Conservation (phyloP, 2,329 filamentous ascomycete genomes). For the Botrytis byssoidea region DNA sequence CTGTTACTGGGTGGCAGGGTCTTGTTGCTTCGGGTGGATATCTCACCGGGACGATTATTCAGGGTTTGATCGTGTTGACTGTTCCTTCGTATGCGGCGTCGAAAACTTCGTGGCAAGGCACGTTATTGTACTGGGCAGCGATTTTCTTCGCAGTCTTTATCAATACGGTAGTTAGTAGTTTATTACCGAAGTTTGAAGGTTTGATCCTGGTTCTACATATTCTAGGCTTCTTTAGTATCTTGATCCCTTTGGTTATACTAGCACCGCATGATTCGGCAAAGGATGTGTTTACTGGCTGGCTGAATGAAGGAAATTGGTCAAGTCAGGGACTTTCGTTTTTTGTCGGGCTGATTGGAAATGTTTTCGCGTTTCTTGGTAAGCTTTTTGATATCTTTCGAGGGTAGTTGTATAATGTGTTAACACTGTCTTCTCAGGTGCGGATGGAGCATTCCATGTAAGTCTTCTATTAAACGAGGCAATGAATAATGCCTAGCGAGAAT, state of each 20-base stretch:
- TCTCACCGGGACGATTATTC: slow-evolving; percentile 7
- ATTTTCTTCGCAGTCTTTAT: slow-evolving; percentile 38
- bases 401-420: not conserved
- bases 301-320: slow-evolving; percentile 36
- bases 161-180: slow-evolving; percentile 43
- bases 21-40: slow-evolving; percentile 7
- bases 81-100: not conserved
- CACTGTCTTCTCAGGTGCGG: slow-evolving; percentile 1
- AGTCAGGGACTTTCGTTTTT: slow-evolving; percentile 39
- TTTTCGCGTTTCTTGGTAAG: slow-evolving; percentile 24
- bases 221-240: slow-evolving; percentile 45
- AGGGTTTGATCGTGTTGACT: slow-evolving; percentile 9
- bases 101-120: slow-evolving; percentile 10
- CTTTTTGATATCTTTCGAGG: not conserved
- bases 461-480: not conserved
- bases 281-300: slow-evolving; percentile 37
- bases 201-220: slow-evolving; percentile 47
- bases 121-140: slow-evolving; percentile 8
- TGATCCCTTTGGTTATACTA: slow-evolving; percentile 41
- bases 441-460: slow-evolving; percentile 20
- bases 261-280: slow-evolving; percentile 25
- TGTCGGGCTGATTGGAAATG: slow-evolving; percentile 41
- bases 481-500: not conserved
- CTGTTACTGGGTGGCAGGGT: slow-evolving; percentile 11
- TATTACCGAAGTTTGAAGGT: slow-evolving; percentile 45